These are phyloP conservation scores for Fusarium oligoseptatum DNA, from an alignment of 2,329 filamentous ascomycete genomes.

Conservation along the genomic window DNA sequence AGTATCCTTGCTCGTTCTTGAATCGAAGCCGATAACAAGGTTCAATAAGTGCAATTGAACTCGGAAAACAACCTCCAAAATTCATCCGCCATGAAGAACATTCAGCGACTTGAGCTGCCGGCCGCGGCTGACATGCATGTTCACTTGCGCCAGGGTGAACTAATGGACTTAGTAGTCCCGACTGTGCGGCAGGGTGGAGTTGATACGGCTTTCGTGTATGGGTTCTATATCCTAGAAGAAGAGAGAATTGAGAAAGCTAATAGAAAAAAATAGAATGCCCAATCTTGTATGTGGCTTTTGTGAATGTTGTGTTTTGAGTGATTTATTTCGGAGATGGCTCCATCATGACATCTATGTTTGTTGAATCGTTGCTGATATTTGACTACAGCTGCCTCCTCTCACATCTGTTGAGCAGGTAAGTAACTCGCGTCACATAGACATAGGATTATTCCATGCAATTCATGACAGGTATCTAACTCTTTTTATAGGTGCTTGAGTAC, in stretches of 20 bases:
- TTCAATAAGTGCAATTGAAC: constrained; percentile 8
- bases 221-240: constrained; percentile 31
- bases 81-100: constrained; percentile 33
- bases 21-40: constrained; percentile 1
- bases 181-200: constrained; percentile 72
- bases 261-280: constrained; percentile 60
- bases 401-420: constrained; percentile 37
- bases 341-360: background rate
- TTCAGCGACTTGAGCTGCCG: constrained; percentile 65
- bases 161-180: constrained; percentile 70
- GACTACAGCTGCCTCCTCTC: constrained; percentile 33
- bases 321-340: background rate
- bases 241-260: constrained; percentile 36
- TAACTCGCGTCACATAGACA: background rate
- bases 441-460: background rate
- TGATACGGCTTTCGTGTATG: constrained; percentile 69
- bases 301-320: constrained; percentile 14
- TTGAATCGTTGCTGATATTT: constrained; percentile 11
- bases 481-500: constrained; percentile 72
- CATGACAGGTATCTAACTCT: background rate
- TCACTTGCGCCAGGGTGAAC: constrained; percentile 76
- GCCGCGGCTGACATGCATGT: constrained; percentile 78
- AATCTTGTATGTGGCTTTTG: constrained; percentile 64
- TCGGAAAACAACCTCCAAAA: background rate
- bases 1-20: constrained; percentile 16